Evolutionary conservation across 1,139 yeast species (phyloP).

Genomic region (Yamadazyma friedrichii): DNA sequence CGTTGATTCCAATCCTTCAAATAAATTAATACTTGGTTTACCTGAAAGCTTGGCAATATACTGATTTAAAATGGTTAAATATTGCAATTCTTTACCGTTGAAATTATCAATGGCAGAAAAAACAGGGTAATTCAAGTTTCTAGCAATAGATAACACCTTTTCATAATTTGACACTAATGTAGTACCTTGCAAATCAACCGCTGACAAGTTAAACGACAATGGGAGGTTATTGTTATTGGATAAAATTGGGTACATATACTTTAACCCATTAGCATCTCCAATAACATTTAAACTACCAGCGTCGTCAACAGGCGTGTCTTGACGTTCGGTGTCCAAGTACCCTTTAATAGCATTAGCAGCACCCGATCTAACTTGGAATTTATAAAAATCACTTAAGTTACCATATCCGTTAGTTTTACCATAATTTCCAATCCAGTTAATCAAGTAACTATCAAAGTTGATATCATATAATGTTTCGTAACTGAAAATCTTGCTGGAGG

Average conservation of each 20-base stretch:
- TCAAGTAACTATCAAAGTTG: conserved; percentile 58
- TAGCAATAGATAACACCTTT: conserved; percentile 63
- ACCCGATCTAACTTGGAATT: conserved; percentile 78
- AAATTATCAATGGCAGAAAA: conserved; percentile 59
- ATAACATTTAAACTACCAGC: conserved; percentile 42
- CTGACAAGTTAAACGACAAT: conserved; percentile 70
- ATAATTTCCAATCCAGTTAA: conserved; percentile 57
- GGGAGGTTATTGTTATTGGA: conserved; percentile 45
- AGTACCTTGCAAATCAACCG: conserved; percentile 65
- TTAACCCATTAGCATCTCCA: conserved; percentile 67
- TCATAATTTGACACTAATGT: conserved; percentile 65
- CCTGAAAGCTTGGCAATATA: conserved; percentile 55
- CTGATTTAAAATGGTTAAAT: conserved; percentile 63
- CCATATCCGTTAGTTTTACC: conserved; percentile 54
- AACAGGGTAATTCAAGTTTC: conserved; percentile 66
- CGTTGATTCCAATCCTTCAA: conserved; percentile 74
- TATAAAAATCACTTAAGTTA: conserved; percentile 54
- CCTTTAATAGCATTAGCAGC: conserved; percentile 83
- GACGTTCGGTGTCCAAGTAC: conserved; percentile 40
- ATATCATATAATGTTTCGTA: conserved; percentile 65
- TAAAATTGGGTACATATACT: conserved; percentile 59
- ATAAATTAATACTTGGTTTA: conserved; percentile 64
- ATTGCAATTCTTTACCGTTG: conserved; percentile 60
- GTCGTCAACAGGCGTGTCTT: conserved; percentile 25
- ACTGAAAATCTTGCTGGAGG: conserved; percentile 65